Evolutionary conservation across 2,329 filamentous ascomycete species (phyloP).

Genomic region (Phyllosticta ampelicida): DNA sequence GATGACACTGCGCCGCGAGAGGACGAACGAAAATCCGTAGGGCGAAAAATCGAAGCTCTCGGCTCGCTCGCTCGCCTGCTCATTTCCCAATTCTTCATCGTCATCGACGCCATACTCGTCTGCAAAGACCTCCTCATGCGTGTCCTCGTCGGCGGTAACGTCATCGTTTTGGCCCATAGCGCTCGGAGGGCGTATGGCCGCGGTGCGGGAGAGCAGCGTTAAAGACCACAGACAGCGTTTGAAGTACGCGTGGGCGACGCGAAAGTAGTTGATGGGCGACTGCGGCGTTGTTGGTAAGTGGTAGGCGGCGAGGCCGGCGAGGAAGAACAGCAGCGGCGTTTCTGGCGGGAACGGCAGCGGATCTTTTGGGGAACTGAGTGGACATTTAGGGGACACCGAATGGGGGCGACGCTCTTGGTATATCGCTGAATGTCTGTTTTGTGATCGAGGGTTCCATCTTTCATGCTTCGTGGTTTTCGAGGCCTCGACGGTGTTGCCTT

Average conservation of each 20-base stretch:
- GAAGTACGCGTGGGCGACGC: neutral
- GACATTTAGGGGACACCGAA: neutral
- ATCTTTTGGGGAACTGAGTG: neutral
- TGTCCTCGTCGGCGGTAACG: neutral
- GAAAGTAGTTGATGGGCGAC: neutral
- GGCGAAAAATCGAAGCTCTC: neutral
- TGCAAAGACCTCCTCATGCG: neutral
- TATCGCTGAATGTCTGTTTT: neutral
- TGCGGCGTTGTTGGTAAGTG: neutral
- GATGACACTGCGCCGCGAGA: neutral
- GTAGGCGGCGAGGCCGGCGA: conserved; percentile 4
- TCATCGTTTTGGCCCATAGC: neutral
- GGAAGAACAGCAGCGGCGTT: neutral
- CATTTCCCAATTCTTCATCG: neutral
- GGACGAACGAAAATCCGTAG: neutral
- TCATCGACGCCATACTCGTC: neutral
- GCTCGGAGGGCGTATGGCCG: neutral
- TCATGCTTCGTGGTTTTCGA: neutral
- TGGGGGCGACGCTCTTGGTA: neutral
- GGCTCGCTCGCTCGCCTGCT: neutral
- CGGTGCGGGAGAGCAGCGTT: neutral
- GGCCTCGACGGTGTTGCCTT: neutral
- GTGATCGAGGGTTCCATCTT: neutral
- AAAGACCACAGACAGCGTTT: neutral
- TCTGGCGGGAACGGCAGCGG: neutral